Base-by-base conservation (phyloP, 257 asterid genomes). In the Plantago major region DNA sequence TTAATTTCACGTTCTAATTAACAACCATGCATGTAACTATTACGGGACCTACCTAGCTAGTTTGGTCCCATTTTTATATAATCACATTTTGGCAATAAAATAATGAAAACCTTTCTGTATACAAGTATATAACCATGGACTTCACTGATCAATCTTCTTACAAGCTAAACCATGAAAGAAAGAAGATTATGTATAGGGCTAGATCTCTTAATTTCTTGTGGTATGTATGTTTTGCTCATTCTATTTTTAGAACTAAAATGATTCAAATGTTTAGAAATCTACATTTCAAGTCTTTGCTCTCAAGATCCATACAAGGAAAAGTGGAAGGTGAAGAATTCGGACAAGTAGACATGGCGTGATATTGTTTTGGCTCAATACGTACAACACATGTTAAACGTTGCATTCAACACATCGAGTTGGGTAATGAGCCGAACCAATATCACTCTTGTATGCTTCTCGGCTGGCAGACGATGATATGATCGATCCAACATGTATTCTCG, bases 401-500 rank as follows among this genome's bases (percentile, higher is more conserved):
- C 40, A 33, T 33, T 33, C 40, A 33, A 33, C 40, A 33, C 37
- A 18, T 1, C 22, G 38, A 45, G 10, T 55, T 47, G 37, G 42
- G 57, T 30, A n/a, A 56, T 62, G 74, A 70, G 70, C 74, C 70
- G 66, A 63, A 70, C 44, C 74, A 70, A 70, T 70, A 70, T 70
- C 74, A 70, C 74, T 70, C 70, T 55, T 64, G 74, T 70, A 70
- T 70, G 54, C 70, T 70, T 49, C 58, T 57, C 55, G 16, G 11
- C 55, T 3, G 30, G 10, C 54, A 48, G 4, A n/a, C 26, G 26
- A 22, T 22, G 26, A 22, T 22, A 22, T 22, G 26, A 22, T 22
- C 26, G 26, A 22, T 22, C 2, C 26, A 22, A 22, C 26, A 22
- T 1, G 2, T 22, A 22, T 2, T 1, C 26, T 22, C 2, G 2